Evolutionary conservation across 306 rosid genomes (phyloP).

Genomic region (Spatholobus suberectus): DNA sequence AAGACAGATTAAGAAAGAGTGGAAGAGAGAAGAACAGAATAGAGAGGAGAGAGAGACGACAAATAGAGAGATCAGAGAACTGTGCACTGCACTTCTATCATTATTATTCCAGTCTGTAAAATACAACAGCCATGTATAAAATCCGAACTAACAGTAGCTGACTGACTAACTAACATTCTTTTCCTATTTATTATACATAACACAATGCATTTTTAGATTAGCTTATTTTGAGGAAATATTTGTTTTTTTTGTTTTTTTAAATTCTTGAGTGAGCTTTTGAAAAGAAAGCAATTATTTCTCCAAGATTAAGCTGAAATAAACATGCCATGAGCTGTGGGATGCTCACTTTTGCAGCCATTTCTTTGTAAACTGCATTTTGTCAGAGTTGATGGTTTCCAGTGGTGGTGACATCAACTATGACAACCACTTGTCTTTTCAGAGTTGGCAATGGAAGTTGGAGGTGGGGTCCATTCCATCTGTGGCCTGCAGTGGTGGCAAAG

Average conservation of each 20-base stretch:
- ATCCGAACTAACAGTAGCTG: no score
- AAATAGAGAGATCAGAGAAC: no score
- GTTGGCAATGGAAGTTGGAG: not conserved
- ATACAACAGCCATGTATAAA: no score
- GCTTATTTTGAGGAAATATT: not conserved
- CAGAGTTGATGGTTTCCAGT: not conserved
- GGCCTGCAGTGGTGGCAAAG: not conserved
- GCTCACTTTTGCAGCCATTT: not conserved
- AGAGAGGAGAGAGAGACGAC: no score
- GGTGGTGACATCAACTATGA: not conserved
- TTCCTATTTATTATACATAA: not conserved
- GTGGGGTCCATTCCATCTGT: not conserved
- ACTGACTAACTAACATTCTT: not conserved
- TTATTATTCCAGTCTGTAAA: no score
- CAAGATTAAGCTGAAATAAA: not conserved
- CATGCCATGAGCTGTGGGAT: not conserved
- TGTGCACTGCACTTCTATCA: no score
- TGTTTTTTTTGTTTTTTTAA: not conserved
- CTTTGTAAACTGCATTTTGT: not conserved
- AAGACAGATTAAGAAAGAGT: no score
- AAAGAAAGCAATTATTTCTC: not conserved
- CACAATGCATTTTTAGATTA: not conserved
- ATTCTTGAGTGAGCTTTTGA: not conserved
- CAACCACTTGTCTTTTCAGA: not conserved
- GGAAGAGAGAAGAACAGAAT: no score